Base-by-base conservation (phyloP, 345 rosid species). In the Euphorbia tirucalli region DNA sequence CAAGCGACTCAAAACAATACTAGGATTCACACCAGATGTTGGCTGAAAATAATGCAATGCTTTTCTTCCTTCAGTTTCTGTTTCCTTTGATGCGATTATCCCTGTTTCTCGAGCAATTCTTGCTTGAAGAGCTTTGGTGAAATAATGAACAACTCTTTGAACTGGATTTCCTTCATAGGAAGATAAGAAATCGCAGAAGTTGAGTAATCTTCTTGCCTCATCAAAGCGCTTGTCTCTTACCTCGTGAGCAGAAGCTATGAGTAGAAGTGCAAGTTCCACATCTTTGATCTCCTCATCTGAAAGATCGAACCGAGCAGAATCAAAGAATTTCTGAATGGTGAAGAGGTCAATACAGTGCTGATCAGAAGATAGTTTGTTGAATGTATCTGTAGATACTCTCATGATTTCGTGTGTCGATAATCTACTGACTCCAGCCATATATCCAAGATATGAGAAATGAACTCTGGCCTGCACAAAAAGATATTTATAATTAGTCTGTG, bases 321-420 rank as follows among this genome's bases (percentile, higher is more conserved):
- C 48, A 37, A 62, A 62, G 48, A 37, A 37, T 7, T 37, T 22
- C 22, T 35, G 48, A 62, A 62, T 32, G 18, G 66, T 60, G 46
- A 30, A 22, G 58, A 15, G 72, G 50, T 73, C 57, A 65, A 4
- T 21, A 44, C 25, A 3, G 11, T 10, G 28, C 22, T 57, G 30
- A n/a, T n/a, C n/a, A 22, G 46, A 49, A 5, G 49, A 57, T 30
- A 56, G n/a, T 30, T 35, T 13, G n/a, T n/a, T n/a, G 31, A 72
- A 43, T 28, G 22, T 32, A 35, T 49, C 77, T 60, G 54, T 66
- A 30, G 67, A 56, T 24, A 46, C 60, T 41, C 50, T 48, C 55
- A 59, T 35, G 41, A 74, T 63, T 67, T 67, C 62, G 49, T 68
- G 21, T 0, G 77, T 37, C 25, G 61, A 74, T 16, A 59, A 49